Conservation (phyloP, 2,329 filamentous ascomycete genomes). For the Setomelanomma holmii region DNA sequence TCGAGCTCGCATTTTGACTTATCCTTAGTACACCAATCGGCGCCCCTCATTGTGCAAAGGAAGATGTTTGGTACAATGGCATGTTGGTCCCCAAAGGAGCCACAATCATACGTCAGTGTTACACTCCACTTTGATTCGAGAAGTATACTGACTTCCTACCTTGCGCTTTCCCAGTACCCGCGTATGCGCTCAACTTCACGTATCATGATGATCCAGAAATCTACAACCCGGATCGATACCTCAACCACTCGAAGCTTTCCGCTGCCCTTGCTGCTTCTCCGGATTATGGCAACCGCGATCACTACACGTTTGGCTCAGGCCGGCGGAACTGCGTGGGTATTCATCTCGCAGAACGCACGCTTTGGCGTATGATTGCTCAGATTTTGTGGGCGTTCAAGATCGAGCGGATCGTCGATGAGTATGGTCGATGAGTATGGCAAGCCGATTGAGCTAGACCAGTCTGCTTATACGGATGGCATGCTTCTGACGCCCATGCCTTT, state of each 20-base stretch:
- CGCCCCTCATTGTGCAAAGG: background rate
- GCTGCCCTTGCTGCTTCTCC: background rate
- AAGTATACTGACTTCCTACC: background rate
- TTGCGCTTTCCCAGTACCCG: background rate
- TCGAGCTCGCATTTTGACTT: no score
- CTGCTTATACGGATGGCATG: conserved; percentile 46
- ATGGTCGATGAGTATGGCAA: conserved; percentile 50
- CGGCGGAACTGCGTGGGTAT: background rate
- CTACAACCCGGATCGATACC: background rate
- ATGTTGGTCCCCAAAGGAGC: background rate
- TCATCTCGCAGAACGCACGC: background rate
- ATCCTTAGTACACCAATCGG: background rate
- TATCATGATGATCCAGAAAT: background rate
- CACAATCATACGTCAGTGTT: no score
- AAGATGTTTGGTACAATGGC: background rate
- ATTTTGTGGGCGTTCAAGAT: background rate
- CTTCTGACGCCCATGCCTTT: conserved; percentile 57
- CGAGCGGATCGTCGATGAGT: no score
- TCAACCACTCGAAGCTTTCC: background rate
- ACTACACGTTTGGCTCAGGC: background rate
- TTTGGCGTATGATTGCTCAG: background rate
- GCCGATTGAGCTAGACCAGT: conserved; percentile 45
- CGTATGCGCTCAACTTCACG: background rate
- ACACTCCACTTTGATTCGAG: background rate
- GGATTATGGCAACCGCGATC: background rate